phyloP scores from a whole-genome alignment of 2,329 filamentous ascomycete species.

The Colletotrichum nymphaeae region DNA sequence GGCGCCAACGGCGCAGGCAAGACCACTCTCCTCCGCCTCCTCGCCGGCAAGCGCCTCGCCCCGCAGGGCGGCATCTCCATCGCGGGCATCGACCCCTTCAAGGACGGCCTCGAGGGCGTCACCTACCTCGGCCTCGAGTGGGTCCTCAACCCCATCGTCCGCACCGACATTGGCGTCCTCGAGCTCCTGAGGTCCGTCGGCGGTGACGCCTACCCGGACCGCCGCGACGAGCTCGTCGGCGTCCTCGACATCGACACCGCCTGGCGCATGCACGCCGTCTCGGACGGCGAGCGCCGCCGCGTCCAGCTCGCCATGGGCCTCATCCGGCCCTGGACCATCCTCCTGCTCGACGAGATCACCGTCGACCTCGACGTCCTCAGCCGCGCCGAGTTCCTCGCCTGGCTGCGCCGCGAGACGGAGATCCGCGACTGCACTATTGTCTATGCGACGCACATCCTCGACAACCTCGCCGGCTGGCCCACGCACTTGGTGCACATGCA shows the following conservation, averaged over 20 bases:
- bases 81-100: conserved; percentile 90
- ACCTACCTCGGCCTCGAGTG: conserved; percentile 98
- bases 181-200: conserved; percentile 89
- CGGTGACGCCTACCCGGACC: conserved; percentile 82
- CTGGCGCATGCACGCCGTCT: conserved; percentile 97
- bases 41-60: conserved; percentile 94
- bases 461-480: conserved; percentile 94
- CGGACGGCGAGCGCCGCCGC: conserved; percentile 88
- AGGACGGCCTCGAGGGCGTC: conserved; percentile 88
- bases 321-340: conserved; percentile 88
- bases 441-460: conserved; percentile 96
- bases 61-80: conserved; percentile 80
- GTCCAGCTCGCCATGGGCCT: conserved; percentile 98
- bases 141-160: conserved; percentile 97
- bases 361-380: conserved; percentile 93
- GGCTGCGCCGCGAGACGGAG: conserved; percentile 89
- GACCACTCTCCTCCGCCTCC: conserved; percentile 92
- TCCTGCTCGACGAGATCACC: conserved; percentile 95
- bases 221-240: conserved; percentile 85
- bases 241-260: conserved; percentile 92
- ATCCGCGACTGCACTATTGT: conserved; percentile 87
- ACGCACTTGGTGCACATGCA: conserved; percentile 97
- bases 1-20: conserved; percentile 98
- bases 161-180: conserved; percentile 91
- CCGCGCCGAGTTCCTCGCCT: conserved; percentile 85